phyloP scores from a whole-genome alignment of 192 early-diverging fungal species.

The Chytriomyces sp. region DNA sequence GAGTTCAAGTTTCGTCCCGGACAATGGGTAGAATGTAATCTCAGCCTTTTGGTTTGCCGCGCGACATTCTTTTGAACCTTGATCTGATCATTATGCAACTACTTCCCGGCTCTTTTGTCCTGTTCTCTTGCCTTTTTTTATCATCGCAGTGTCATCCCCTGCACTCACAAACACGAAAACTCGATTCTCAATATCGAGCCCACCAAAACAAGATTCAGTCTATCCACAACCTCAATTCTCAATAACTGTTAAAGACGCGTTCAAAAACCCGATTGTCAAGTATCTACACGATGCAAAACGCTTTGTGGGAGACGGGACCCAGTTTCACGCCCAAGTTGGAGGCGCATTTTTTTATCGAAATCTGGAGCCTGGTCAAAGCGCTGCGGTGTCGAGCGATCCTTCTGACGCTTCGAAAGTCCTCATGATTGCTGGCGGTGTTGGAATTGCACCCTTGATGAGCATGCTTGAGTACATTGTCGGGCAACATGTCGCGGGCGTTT shows the following conservation, averaged over 20 bases:
- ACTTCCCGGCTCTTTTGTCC: not conserved
- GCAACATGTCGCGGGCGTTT: not conserved
- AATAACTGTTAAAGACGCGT: slow-evolving; percentile 30
- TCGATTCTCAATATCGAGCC: slow-evolving; percentile 24
- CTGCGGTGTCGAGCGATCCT: not conserved
- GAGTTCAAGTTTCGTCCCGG: slow-evolving; percentile 13
- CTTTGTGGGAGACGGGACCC: not conserved
- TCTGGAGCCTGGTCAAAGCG: not conserved
- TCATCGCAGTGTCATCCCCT: not conserved
- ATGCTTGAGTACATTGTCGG: slow-evolving; percentile 22
- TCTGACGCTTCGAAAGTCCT: slow-evolving; percentile 2
- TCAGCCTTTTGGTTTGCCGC: too few species aligned
- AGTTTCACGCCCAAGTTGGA: slow-evolving; percentile 15
- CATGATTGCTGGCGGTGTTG: slow-evolving; percentile 25
- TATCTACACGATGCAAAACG: slow-evolving; percentile 2
- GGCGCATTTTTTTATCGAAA: slow-evolving; percentile 20
- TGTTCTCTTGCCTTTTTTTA: too few species aligned
- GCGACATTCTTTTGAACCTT: not conserved
- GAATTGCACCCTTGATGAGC: slow-evolving; percentile 24
- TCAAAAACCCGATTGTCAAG: slow-evolving; percentile 27
- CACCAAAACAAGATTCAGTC: not conserved
- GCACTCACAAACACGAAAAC: not conserved
- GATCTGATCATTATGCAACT: not conserved
- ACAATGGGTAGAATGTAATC: slow-evolving; percentile 19
- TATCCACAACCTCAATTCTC: not conserved